A percentile compares a stretch with the other conserved stretches of the same genome.
Evolutionary conservation across 2,329 filamentous ascomycete genomes (phyloP).

Genomic region (Diatrype stigma): DNA sequence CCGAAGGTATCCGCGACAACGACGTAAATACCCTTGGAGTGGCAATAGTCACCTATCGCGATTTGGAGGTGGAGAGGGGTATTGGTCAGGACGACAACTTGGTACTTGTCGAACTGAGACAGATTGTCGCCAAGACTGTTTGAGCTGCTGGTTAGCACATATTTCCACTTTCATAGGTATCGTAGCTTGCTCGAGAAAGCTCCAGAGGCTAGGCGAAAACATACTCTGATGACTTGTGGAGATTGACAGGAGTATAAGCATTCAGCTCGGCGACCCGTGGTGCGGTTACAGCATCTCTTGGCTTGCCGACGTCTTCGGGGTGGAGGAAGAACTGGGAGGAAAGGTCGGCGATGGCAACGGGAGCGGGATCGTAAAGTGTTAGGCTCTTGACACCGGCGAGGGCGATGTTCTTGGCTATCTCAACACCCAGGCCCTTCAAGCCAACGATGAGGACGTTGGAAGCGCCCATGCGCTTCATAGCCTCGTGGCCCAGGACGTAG

Average conservation of each 20-base stretch:
- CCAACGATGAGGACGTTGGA: conserved; percentile 92
- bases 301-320: conserved; percentile 83
- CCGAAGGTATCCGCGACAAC: conserved; percentile 87
- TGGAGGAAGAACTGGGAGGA: conserved; percentile 97
- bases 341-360: conserved; percentile 79
- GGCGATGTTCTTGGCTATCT: conserved; percentile 98
- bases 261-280: conserved; percentile 93
- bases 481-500: conserved; percentile 68
- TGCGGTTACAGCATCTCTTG: conserved; percentile 79
- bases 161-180: background rate
- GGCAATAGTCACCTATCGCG: conserved; percentile 85
- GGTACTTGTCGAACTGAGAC: conserved; percentile 80
- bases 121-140: conserved; percentile 70
- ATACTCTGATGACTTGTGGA: conserved; percentile 61
- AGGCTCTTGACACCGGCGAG: conserved; percentile 97
- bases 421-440: conserved; percentile 89
- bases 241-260: conserved; percentile 85
- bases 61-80: conserved; percentile 77
- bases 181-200: background rate
- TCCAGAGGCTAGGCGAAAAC: conserved; percentile 3
- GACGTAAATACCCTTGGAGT: conserved; percentile 87
- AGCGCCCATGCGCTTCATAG: conserved; percentile 98
- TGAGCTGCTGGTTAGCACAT: conserved; percentile 17
- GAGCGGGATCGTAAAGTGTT: conserved; percentile 85
- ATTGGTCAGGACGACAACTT: conserved; percentile 87